phyloP scores from a whole-genome alignment of 441 rosid genomes.

The Dalechampia spathulata region DNA sequence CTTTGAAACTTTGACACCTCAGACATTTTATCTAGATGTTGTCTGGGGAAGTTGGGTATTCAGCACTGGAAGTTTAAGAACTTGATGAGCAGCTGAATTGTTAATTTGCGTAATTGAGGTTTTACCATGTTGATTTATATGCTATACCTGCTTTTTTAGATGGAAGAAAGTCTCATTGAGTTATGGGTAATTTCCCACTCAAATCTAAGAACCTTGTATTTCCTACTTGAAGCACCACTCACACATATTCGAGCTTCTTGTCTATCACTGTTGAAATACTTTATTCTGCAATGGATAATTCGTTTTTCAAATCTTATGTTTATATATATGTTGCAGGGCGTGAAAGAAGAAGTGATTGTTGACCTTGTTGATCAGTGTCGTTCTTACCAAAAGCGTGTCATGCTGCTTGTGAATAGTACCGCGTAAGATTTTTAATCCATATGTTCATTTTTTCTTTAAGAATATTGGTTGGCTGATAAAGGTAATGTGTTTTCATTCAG shows the following conservation, averaged over 20 bases:
- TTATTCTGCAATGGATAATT: not conserved
- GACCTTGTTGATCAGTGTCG: constrained; percentile 95
- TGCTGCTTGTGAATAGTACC: constrained; percentile 73
- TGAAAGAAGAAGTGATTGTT: constrained; percentile 80
- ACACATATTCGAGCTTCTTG: constrained; percentile 1
- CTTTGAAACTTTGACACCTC: too few relatives aligned
- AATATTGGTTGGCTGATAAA: constrained; percentile 8
- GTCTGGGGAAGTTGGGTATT: too few relatives aligned
- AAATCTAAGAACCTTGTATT: not conserved
- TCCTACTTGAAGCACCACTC: not conserved
- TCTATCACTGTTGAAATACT: not conserved
- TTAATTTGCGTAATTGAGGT: too few relatives aligned
- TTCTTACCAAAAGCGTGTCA: constrained; percentile 76
- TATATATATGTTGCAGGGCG: constrained; percentile 42
- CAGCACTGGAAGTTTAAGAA: too few relatives aligned
- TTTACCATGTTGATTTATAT: too few relatives aligned
- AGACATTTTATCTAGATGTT: too few relatives aligned
- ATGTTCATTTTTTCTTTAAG: not conserved
- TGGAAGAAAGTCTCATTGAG: not conserved
- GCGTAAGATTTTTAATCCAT: constrained; percentile 37
- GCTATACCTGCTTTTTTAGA: not conserved
- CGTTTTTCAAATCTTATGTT: not conserved
- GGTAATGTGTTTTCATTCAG: constrained; percentile 29
- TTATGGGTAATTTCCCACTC: not conserved
- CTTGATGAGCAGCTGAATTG: too few relatives aligned